Conservation (phyloP, 2,329 filamentous ascomycete species). For the Phialemonium atrogriseum region DNA sequence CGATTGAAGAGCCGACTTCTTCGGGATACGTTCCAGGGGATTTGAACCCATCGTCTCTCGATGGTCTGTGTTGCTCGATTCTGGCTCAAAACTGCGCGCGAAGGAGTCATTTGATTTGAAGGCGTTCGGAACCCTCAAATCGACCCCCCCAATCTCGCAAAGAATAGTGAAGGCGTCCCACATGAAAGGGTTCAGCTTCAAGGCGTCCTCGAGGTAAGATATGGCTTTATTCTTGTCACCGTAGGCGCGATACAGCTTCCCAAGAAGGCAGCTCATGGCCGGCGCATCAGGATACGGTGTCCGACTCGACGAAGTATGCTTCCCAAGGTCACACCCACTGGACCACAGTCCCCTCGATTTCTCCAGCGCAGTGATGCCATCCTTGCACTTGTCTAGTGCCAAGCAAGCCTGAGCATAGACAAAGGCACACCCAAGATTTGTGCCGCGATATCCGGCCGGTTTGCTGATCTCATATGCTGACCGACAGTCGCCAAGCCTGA, state of each 20-base stretch:
- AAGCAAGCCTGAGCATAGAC: constrained; percentile 87
- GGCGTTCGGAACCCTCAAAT: constrained; percentile 74
- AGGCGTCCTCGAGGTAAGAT: constrained; percentile 75
- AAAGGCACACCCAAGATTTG: constrained; percentile 80
- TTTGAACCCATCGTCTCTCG: constrained; percentile 26
- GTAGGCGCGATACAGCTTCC: constrained; percentile 77
- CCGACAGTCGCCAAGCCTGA: constrained; percentile 73
- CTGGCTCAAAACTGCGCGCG: constrained; percentile 37
- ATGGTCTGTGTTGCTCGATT: constrained; percentile 24
- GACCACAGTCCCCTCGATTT: constrained; percentile 71
- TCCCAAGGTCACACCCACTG: constrained; percentile 68
- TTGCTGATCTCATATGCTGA: constrained; percentile 81
- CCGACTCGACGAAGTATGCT: constrained; percentile 69
- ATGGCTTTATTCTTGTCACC: constrained; percentile 79
- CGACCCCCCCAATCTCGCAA: constrained; percentile 80
- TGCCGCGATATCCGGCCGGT: constrained; percentile 58
- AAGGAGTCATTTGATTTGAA: constrained; percentile 63
- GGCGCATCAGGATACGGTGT: constrained; percentile 74
- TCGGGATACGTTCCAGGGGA: constrained; percentile 29
- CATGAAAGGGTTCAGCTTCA: constrained; percentile 91
- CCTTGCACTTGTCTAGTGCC: constrained; percentile 66
- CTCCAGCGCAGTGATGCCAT: constrained; percentile 78
- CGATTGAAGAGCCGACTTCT: constrained; percentile 31
- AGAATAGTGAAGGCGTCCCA: constrained; percentile 93
- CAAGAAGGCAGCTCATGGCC: constrained; percentile 73